phyloP scores from a whole-genome alignment of 192 early-diverging fungal genomes.

The Podila epicladia region DNA sequence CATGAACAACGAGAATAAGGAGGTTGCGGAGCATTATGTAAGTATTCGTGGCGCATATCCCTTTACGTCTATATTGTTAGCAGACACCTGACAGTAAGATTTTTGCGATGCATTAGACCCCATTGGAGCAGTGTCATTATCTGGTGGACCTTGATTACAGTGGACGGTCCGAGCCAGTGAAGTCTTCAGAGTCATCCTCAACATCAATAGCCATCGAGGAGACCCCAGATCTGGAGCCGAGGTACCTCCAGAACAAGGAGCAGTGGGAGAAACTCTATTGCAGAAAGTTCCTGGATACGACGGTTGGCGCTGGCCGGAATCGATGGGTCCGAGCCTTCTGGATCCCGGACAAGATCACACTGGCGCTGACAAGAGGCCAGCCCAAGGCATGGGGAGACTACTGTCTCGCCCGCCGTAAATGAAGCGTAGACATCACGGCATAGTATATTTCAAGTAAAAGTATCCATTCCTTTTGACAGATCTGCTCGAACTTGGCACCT shows the following conservation, averaged over 20 bases:
- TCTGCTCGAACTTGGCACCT: too few species aligned
- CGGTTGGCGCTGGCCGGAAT: constrained; percentile 47
- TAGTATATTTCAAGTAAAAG: too few species aligned
- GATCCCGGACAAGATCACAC: constrained; percentile 52
- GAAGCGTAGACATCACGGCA: too few species aligned
- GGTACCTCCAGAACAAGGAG: constrained; percentile 61
- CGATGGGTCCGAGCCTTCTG: constrained; percentile 65
- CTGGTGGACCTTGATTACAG: constrained; percentile 45
- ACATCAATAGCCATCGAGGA: neutral
- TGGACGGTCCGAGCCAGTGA: constrained; percentile 10
- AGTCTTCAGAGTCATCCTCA: neutral
- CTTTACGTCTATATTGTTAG: too few species aligned
- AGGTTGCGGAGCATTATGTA: constrained; percentile 48
- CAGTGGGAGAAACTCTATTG: constrained; percentile 71
- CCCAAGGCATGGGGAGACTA: constrained; percentile 68
- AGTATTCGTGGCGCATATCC: neutral
- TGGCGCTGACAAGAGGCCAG: constrained; percentile 50
- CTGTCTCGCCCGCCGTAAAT: constrained; percentile 56
- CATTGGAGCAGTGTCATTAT: constrained; percentile 43
- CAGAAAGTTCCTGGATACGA: constrained; percentile 70
- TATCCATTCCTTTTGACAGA: too few species aligned
- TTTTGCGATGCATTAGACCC: constrained; percentile 17
- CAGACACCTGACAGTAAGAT: too few species aligned
- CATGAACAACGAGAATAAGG: constrained; percentile 51
- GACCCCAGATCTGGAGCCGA: constrained; percentile 48